phyloP scores from a whole-genome alignment of 805 yeast species.

The Kodamaea nitidulidarum region DNA sequence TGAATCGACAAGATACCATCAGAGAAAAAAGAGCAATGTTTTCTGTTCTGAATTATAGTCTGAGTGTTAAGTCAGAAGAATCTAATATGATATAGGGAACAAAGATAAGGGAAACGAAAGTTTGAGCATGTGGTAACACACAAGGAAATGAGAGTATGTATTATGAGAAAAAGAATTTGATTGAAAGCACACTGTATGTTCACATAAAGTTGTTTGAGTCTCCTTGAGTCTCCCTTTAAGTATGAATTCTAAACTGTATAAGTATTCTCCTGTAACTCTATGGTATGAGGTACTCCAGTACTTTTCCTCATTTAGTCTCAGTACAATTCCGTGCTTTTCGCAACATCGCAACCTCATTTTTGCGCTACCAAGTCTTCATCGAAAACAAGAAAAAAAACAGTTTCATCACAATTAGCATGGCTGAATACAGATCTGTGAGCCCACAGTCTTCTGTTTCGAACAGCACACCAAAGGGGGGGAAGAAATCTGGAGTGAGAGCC shows the following conservation, averaged over 20 bases:
- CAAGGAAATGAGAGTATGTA: too few relatives aligned
- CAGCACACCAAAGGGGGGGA: background rate
- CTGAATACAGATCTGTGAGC: conserved; percentile 10
- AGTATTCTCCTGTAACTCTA: too few relatives aligned
- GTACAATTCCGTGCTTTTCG: too few relatives aligned
- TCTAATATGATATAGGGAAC: background rate
- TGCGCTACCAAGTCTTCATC: conserved; percentile 1
- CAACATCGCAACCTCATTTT: background rate
- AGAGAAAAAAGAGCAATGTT: conserved; percentile 13
- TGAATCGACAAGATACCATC: conserved; percentile 17
- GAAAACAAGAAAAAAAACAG: background rate
- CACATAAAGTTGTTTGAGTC: too few relatives aligned
- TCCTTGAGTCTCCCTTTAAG: too few relatives aligned
- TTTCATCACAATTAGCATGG: background rate
- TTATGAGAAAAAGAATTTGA: background rate
- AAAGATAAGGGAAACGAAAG: background rate
- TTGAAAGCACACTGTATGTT: too few relatives aligned
- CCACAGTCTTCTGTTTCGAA: conserved; percentile 6
- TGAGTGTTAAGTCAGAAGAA: conserved; percentile 9
- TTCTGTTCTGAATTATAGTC: conserved; percentile 12
- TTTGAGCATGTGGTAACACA: too few relatives aligned
- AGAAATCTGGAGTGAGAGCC: conserved; percentile 5
- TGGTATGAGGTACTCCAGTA: background rate
- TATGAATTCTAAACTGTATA: too few relatives aligned
- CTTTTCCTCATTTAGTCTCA: background rate